Percentiles rank a stretch among this genome's conserved stretches.
These are phyloP conservation scores for Crithidia expoeki DNA, from an alignment of 208 protist species.

Conservation along the genomic window DNA sequence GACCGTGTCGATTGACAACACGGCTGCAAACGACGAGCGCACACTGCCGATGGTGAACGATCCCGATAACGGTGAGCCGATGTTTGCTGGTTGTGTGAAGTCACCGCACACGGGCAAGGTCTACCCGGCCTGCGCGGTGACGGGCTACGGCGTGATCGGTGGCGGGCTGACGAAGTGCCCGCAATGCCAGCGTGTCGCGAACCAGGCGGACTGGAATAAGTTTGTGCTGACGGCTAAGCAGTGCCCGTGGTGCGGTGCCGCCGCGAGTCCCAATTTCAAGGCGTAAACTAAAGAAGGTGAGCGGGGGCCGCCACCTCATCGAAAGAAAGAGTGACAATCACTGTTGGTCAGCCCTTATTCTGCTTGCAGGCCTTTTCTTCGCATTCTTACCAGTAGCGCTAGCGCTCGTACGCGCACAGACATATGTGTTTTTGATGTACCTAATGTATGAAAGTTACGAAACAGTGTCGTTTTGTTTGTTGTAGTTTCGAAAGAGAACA, in stretches of 20 bases:
- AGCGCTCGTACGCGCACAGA: no score
- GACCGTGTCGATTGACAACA: slow-evolving; percentile 88
- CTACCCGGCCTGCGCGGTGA: slow-evolving; percentile 89
- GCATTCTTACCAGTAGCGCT: no score
- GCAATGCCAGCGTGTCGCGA: slow-evolving; percentile 80
- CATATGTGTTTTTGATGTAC: no score
- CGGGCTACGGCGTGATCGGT: slow-evolving; percentile 86
- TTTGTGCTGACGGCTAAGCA: slow-evolving; percentile 77
- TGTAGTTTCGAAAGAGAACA: background rate
- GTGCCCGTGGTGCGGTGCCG: slow-evolving; percentile 89
- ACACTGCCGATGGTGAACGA: slow-evolving; percentile 66
- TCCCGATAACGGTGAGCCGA: slow-evolving; percentile 62
- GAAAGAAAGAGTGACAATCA: background rate
- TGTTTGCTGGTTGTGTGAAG: slow-evolving; percentile 86
- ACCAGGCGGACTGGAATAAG: slow-evolving; percentile 93
- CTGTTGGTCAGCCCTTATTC: no score
- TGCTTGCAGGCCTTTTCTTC: no score
- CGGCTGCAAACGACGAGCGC: slow-evolving; percentile 41
- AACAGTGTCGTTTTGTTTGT: background rate
- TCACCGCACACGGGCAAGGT: slow-evolving; percentile 70
- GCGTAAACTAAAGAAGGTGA: slow-evolving; percentile 20
- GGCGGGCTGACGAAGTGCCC: slow-evolving; percentile 69
- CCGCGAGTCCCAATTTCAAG: slow-evolving; percentile 72
- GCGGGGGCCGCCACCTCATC: background rate
- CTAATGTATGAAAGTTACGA: no score